Evolutionary conservation across 2,329 filamentous ascomycete genomes (phyloP).

Genomic region (Plenodomus lindquistii): DNA sequence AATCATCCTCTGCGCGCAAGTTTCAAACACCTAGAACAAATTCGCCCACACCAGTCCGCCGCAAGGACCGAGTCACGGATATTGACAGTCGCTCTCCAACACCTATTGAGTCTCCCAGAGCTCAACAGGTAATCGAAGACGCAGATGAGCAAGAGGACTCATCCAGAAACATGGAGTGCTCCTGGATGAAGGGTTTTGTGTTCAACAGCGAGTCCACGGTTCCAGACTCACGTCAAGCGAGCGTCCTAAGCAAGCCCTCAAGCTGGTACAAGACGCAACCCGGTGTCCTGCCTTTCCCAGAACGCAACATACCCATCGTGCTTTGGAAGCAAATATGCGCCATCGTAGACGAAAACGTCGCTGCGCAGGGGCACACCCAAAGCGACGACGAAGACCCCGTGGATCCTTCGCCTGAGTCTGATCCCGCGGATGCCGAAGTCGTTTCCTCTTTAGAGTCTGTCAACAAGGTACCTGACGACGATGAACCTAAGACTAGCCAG

Average conservation of each 20-base stretch:
- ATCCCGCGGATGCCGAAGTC: constrained; percentile 1
- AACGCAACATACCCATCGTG: constrained; percentile 45
- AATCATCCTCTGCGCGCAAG: not conserved
- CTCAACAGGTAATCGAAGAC: not conserved
- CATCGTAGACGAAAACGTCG: constrained; percentile 21
- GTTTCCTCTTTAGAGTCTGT: constrained; percentile 11
- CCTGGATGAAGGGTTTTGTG: constrained; percentile 29
- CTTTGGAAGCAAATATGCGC: constrained; percentile 28
- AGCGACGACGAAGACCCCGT: constrained; percentile 13
- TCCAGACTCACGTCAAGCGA: constrained; percentile 53
- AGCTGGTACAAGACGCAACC: constrained; percentile 40
- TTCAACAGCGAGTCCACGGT: constrained; percentile 25
- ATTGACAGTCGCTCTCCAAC: not conserved
- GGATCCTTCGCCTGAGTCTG: constrained; percentile 19
- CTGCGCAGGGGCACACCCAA: constrained; percentile 12
- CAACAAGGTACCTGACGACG: constrained; percentile 7
- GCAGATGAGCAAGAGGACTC: not conserved
- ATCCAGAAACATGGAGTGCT: constrained; percentile 6
- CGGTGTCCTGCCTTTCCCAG: constrained; percentile 38
- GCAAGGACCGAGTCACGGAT: not conserved
- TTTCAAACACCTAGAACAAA: not conserved
- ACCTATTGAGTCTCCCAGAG: not conserved
- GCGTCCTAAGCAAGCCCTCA: constrained; percentile 52
- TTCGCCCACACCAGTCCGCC: not conserved
- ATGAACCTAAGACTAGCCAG: constrained; percentile 11